Evolutionary conservation across 2,329 filamentous ascomycete species (phyloP).

Genomic region (Diplodia mutila): DNA sequence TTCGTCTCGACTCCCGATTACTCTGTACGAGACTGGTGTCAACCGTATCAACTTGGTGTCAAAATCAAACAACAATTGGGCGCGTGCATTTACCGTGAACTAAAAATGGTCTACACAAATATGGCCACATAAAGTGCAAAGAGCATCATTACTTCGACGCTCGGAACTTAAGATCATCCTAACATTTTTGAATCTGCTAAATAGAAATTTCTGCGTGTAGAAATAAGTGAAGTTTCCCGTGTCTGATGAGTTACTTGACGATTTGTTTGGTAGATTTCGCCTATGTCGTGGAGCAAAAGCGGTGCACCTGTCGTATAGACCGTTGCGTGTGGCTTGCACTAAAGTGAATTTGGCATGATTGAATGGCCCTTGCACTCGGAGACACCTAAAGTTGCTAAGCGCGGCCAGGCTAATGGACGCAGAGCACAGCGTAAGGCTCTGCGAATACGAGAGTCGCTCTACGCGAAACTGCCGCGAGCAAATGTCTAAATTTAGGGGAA

Average conservation of each 20-base stretch:
- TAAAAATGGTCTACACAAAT: too few relatives aligned
- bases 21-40: too few relatives aligned
- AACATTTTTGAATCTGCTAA: too few relatives aligned
- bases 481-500: neutral
- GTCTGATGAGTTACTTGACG: too few relatives aligned
- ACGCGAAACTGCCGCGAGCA: neutral
- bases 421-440: neutral
- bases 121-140: too few relatives aligned
- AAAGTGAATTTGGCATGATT: neutral
- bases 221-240: too few relatives aligned
- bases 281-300: neutral
- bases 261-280: neutral
- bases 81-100: too few relatives aligned
- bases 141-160: too few relatives aligned
- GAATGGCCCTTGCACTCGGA: neutral
- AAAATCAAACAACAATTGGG: too few relatives aligned
- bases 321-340: neutral
- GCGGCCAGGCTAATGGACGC: neutral
- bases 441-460: neutral
- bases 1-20: neutral
- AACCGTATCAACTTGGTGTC: neutral
- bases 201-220: too few relatives aligned
- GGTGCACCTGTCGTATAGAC: neutral
- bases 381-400: neutral
- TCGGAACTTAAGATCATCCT: too few relatives aligned